Base-by-base conservation (phyloP, 2,329 filamentous ascomycete species). In the Fusarium tricinctum region DNA sequence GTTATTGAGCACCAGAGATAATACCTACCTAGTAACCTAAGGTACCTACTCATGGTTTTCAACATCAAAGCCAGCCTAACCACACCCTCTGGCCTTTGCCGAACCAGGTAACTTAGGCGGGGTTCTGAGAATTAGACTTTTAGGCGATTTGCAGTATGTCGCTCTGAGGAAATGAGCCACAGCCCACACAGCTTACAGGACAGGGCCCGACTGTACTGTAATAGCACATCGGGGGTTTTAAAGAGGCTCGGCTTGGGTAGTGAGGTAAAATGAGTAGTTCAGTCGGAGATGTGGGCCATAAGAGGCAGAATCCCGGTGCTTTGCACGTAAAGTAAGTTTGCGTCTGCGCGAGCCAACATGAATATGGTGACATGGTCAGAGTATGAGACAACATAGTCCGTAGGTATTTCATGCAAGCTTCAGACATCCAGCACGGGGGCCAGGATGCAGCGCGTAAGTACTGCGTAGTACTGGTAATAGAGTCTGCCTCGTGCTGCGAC, bases 41-140 rank as follows among this genome's bases (percentile, higher is more conserved):
- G 26, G 23, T 23, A 23, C 23, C 26, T 30, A 30, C 20, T 35
- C 39, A 38, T 45, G 44, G 30, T 10, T n/a, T n/a, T n/a, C 28
- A 20, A 40, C 35, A 45, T 44, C 15, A n/a, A n/a, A 30, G 58
- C 28, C 33, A 65, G 13, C 26, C 26, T 10, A 10, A 10, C 26
- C 26, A 26, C 8, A 26, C 9, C 26, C 26, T 26, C 26, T 26
- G n/a, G n/a, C n/a, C n/a, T n/a, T n/a, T n/a, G 39, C 55, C 60
- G 38, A 60, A 42, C 43, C 43, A 46, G 42, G 46, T 49, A 47
- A 14, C 30, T 33, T 10, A 14, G 30, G 13, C 7, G 33, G 56
- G 35, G 50, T 9, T 42, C n/a, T 52, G 30, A 51, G 49, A 57
- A 56, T 72, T 73, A 73, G 55, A 72, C 68, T 73, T 73, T 73